phyloP scores from a whole-genome alignment of 371 early-diverging fungal species.

The Rhizopus stolonifer region DNA sequence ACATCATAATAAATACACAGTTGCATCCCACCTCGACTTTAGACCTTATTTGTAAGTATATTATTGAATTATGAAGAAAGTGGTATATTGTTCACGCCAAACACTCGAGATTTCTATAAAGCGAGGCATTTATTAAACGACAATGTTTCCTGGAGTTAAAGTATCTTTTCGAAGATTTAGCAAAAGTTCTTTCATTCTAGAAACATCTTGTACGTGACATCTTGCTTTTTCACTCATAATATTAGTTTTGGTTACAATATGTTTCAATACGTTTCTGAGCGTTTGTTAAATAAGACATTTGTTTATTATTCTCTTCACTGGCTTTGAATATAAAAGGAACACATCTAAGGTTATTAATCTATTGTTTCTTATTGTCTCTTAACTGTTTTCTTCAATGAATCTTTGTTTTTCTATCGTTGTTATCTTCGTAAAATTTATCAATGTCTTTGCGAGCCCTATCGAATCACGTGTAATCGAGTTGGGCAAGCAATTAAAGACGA shows the following conservation, averaged over 20 bases:
- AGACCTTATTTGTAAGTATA: too few species aligned
- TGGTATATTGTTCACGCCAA: too few species aligned
- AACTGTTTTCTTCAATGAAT: conserved; percentile 77
- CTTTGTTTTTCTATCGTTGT: conserved; percentile 88
- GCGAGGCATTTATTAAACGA: not conserved
- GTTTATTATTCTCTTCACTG: conserved; percentile 54
- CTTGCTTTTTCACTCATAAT: conserved; percentile 47
- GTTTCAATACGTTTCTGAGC: conserved; percentile 56
- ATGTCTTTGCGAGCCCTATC: conserved; percentile 82
- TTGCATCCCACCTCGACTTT: too few species aligned
- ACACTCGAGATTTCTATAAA: too few species aligned
- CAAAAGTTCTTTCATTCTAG: conserved; percentile 85
- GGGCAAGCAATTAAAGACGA: not conserved
- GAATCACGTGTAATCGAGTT: conserved; percentile 45
- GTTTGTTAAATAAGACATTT: conserved; percentile 48
- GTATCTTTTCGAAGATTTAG: conserved; percentile 76
- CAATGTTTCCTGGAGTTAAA: conserved; percentile 72
- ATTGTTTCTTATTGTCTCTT: conserved; percentile 44
- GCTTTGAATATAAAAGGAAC: conserved; percentile 39
- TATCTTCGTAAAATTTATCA: conserved; percentile 93
- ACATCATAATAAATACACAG: not conserved
- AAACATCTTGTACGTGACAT: conserved; percentile 56
- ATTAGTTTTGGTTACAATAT: conserved; percentile 68
- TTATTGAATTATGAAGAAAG: too few species aligned
- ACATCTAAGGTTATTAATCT: conserved; percentile 41